phyloP scores from a whole-genome alignment of 176 grass and related monocot species.

The Bonia amplexicaulis region DNA sequence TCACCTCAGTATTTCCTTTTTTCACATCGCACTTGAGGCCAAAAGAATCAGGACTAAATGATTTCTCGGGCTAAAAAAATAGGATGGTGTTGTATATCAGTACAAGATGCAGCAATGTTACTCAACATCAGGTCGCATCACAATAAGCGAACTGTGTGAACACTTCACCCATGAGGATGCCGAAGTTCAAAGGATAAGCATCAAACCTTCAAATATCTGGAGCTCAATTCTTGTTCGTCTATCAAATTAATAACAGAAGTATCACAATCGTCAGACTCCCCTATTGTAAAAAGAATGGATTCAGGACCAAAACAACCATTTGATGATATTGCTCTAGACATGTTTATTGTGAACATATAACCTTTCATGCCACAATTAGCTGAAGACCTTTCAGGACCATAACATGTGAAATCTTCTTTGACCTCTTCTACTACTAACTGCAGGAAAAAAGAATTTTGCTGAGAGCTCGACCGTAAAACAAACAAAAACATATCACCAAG shows the following conservation, averaged over 20 bases:
- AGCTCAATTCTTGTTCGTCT: slow-evolving; percentile 26
- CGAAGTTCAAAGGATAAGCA: slow-evolving; percentile 5
- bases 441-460: not conserved
- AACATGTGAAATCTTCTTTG: slow-evolving; percentile 10
- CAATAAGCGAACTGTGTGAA: not conserved
- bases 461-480: not conserved
- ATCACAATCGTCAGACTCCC: slow-evolving; percentile 2
- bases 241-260: slow-evolving; percentile 16
- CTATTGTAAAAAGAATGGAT: slow-evolving; percentile 14
- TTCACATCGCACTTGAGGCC: not conserved
- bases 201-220: slow-evolving; percentile 20
- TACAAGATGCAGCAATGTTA: not conserved
- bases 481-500: slow-evolving; percentile 12
- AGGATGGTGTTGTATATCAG: not conserved
- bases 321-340: not conserved
- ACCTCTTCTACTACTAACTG: slow-evolving; percentile 14
- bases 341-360: not conserved
- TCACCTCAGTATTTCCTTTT: slow-evolving; percentile 21
- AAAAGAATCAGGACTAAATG: slow-evolving; percentile 1
- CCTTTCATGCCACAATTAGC: slow-evolving; percentile 20
- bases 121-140: not conserved
- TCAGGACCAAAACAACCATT: slow-evolving; percentile 7
- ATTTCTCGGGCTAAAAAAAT: slow-evolving; percentile 32
- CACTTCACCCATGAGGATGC: not conserved
- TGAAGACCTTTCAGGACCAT: slow-evolving; percentile 11